Evolutionary conservation across 345 rosid species (phyloP).

Genomic region (Streptanthus diversifolius): DNA sequence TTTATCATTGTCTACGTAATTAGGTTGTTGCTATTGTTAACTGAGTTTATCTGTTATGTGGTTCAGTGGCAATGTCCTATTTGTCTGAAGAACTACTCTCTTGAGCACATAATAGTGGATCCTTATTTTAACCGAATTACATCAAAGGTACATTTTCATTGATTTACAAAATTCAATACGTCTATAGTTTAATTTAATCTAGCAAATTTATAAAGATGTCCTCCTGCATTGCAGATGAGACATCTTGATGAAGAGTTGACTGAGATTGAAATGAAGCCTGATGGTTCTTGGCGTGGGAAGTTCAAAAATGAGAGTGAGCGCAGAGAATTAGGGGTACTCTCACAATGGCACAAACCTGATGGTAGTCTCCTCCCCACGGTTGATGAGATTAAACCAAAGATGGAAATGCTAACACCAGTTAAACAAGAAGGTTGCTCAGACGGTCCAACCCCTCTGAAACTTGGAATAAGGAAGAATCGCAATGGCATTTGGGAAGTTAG

Average conservation of each 20-base stretch:
- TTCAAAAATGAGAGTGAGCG: slow-evolving; percentile 68
- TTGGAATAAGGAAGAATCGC: slow-evolving; percentile 76
- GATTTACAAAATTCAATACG: neutral
- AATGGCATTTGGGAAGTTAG: slow-evolving; percentile 87
- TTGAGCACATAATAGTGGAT: slow-evolving; percentile 75
- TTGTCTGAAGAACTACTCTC: slow-evolving; percentile 83
- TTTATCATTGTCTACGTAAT: neutral
- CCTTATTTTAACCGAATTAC: slow-evolving; percentile 92
- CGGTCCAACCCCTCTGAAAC: slow-evolving; percentile 63
- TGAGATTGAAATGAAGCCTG: slow-evolving; percentile 82
- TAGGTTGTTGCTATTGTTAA: neutral
- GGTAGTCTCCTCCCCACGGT: slow-evolving; percentile 45
- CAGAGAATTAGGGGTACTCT: slow-evolving; percentile 71
- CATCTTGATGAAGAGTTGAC: slow-evolving; percentile 74
- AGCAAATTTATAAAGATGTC: neutral
- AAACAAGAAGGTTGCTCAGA: slow-evolving; percentile 76
- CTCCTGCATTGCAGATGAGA: slow-evolving; percentile 54
- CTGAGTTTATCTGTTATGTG: slow-evolving; percentile 20
- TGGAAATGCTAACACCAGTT: slow-evolving; percentile 45
- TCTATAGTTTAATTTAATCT: neutral
- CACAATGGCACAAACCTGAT: slow-evolving; percentile 74
- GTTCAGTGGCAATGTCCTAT: slow-evolving; percentile 96
- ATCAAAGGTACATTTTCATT: slow-evolving; percentile 50
- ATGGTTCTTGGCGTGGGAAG: slow-evolving; percentile 98
- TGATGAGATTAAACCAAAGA: slow-evolving; percentile 41